Base-by-base conservation (phyloP, 169 alveolate genomes). In the Cytauxzoon felis region DNA sequence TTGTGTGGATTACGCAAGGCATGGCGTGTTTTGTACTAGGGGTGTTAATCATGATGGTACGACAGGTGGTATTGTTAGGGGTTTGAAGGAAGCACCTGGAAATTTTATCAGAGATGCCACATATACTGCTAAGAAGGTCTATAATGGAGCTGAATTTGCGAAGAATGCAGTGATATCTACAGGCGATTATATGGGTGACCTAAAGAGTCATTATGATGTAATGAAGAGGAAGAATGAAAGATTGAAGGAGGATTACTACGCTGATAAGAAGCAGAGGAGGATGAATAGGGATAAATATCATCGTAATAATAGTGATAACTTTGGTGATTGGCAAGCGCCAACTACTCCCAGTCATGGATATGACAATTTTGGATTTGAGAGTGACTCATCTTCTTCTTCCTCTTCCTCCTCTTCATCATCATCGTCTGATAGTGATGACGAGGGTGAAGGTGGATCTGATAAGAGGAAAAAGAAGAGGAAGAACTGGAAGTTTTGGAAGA, bases 111-210 rank as follows among this genome's bases (percentile, higher is more conserved):
- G n/a, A n/a, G n/a, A n/a, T 45, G 43, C 11, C 7, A 69, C 24
- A 34, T 7, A 27, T 26, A 56, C 72, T 24, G 40, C 72, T 21
- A 16, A 18, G 30, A 63, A 57, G 57, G 53, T 56, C 2, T 49
- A 59, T 26, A 67, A 66, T 66, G 62, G 49, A 11, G 53, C 47
- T 36, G 68, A 59, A 40, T 29, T 58, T 53, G 68, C 68, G 1
- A 58, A 47, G 36, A 57, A 43, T 23, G 47, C 51, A 32, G 24
- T 57, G 24, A 45, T 36, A 24, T 41, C 27, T 53, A 71, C 47
- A 33, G 45, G 56, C 65, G 24, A 27, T 29, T 50, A 38, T 48
- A 23, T 60, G 4, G 24, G 30, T 26, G 42, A 34, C n/a, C 26
- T 64, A 18, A 38, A 71, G 23, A 66, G 29, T 9, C 52, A 54